A percentile compares a stretch with the other conserved stretches of the same genome.
Conservation (phyloP, 2,329 filamentous ascomycete species). For the Emericellopsis atlantica region DNA sequence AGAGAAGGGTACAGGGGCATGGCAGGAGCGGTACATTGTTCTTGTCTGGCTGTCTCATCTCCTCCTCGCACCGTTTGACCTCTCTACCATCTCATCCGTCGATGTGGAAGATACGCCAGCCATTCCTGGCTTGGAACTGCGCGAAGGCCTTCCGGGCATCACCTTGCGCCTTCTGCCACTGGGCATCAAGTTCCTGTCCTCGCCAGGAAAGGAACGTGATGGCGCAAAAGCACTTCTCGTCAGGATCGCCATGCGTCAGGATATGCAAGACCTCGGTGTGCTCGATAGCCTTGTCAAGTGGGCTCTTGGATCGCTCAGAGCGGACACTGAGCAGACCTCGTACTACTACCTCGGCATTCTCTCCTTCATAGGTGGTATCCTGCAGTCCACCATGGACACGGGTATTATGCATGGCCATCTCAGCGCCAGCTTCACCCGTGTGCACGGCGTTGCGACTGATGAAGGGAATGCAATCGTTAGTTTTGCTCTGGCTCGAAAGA, state of each 20-base stretch:
- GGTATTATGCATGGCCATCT: slow-evolving; percentile 62
- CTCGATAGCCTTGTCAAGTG: slow-evolving; percentile 56
- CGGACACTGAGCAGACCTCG: slow-evolving; percentile 32
- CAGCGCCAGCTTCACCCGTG: slow-evolving; percentile 49
- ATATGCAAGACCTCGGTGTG: slow-evolving; percentile 73
- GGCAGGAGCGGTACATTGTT: slow-evolving; percentile 83
- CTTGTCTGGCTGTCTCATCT: slow-evolving; percentile 80
- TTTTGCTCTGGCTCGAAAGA: slow-evolving; percentile 71
- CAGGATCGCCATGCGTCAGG: slow-evolving; percentile 66
- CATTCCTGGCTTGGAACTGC: slow-evolving; percentile 40
- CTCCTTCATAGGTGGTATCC: slow-evolving; percentile 65
- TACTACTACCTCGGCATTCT: slow-evolving; percentile 72
- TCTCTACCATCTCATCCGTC: slow-evolving; percentile 67
- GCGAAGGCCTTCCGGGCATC: slow-evolving; percentile 53
- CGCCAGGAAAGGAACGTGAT: slow-evolving; percentile 76
- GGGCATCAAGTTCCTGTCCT: slow-evolving; percentile 57
- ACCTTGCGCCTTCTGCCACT: slow-evolving; percentile 58
- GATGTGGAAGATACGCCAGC: slow-evolving; percentile 31
- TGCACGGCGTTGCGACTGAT: slow-evolving; percentile 45
- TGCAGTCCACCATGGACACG: slow-evolving; percentile 56
- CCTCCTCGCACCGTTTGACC: slow-evolving; percentile 77
- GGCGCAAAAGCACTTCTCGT: slow-evolving; percentile 77
- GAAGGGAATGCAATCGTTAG: slow-evolving; percentile 41
- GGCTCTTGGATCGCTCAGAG: slow-evolving; percentile 50
- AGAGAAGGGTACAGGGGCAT: slow-evolving; percentile 37